Evolutionary conservation across 1,284 basidiomycete genomes (phyloP), one percentile per base, ranked within the genome.

Genomic region (Ganoderma boninense): DNA sequence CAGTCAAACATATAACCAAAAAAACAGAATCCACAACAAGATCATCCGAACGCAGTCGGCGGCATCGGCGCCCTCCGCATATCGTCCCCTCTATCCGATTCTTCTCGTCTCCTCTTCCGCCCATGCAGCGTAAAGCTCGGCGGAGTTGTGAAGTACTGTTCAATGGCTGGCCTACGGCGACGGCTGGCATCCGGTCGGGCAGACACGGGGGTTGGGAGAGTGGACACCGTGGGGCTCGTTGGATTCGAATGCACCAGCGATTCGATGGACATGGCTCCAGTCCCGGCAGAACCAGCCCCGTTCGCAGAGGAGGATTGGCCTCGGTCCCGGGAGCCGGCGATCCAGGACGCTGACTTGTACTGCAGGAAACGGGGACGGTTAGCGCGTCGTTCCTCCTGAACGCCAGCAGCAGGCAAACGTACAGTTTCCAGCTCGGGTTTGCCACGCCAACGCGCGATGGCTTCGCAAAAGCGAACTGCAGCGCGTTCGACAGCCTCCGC

Each of bases 361-460:
- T 91, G 74, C 14, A 7, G 26, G 14, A 43, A 38, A 59, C 18
- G 42, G 35, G 2, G 56, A 42, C 40, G 69, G 49, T 59, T 38
- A 43, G 61, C 56, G 66, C 71, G 72, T 69, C 72, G 35, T 23
- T 44, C 11, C 60, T 66, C 13, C 35, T 38, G 13, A 38, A 44
- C 57, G 60, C 4, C 35, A 20, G 60, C 20, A 49, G n/a, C 32
- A 32, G 32, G 32, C 32, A 32, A 32, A 65, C 87, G 75, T 74
- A 94, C 93, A 6, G 88, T 92, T 80, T 94, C 92, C 11, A 95
- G 84, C 74, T 95, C 93, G 32, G 93, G 93, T 75, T 91, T 92
- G 6, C 93, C 94, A 72, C 92, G 83, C 93, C 94, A 95, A 65
- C 87, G 87, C 1, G 91, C 88, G 60, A 95, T 85, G 32, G 92